A percentile compares a stretch with the other conserved stretches of the same genome.
These are phyloP conservation scores for Coniophora puteana DNA, from an alignment of 1,284 basidiomycete genomes.

Conservation along the genomic window DNA sequence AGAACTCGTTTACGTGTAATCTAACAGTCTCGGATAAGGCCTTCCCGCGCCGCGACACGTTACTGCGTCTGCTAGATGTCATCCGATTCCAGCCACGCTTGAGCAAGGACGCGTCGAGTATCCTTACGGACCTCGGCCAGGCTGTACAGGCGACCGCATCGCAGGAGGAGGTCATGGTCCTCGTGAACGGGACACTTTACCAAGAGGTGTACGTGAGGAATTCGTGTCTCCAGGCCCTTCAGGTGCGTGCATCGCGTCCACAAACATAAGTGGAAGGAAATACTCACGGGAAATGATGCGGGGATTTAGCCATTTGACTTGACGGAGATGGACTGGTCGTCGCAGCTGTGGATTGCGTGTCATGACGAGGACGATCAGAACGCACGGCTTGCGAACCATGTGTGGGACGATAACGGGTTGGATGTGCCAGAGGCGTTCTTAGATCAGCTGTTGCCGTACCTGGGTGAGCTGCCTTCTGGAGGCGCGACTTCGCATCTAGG, in stretches of 20 bases:
- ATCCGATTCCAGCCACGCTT: conserved; percentile 81
- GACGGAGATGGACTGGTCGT: conserved; percentile 92
- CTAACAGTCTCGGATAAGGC: conserved; percentile 56
- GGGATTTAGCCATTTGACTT: conserved; percentile 80
- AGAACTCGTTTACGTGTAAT: neutral
- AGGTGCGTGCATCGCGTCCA: conserved; percentile 60
- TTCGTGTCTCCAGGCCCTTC: conserved; percentile 88
- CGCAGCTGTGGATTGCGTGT: conserved; percentile 85
- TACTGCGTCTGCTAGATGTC: conserved; percentile 73
- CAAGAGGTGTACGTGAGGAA: conserved; percentile 90
- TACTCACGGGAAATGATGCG: neutral
- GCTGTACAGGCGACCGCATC: conserved; percentile 72
- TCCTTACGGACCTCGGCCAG: conserved; percentile 82
- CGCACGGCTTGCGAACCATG: conserved; percentile 72
- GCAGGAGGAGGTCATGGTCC: conserved; percentile 56
- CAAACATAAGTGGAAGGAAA: too few relatives aligned
- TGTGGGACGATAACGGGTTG: conserved; percentile 97
- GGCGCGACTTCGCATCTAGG: neutral
- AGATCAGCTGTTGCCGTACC: conserved; percentile 57
- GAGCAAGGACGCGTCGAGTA: conserved; percentile 82
- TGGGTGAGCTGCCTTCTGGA: conserved; percentile 50
- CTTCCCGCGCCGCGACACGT: conserved; percentile 73
- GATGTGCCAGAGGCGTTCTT: conserved; percentile 82
- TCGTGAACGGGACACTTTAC: conserved; percentile 77
- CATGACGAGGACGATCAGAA: conserved; percentile 96